Base-by-base conservation (phyloP, 2,329 filamentous ascomycete genomes). In the Neofusicoccum parvum region DNA sequence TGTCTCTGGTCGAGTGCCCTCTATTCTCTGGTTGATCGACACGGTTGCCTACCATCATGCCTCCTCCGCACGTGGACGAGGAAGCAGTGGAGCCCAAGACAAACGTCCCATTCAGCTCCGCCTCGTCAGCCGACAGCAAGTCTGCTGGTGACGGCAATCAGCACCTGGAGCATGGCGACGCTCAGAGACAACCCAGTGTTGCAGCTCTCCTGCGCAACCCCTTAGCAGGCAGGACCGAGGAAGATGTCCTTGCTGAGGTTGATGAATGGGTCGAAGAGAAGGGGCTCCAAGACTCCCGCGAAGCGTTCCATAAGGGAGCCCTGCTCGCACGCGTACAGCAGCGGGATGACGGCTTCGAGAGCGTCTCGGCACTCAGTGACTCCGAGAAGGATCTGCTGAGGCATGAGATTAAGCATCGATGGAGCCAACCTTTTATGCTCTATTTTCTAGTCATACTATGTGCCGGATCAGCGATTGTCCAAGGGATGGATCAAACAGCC, bases 281-380 rank as follows among this genome's bases (percentile, higher is more conserved):
- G 58, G 80, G 79, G 9, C 75, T 87, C 3, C 78, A 78, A 41
- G 79, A 84, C 23, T 76, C 84, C 20, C 71, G 83, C 11, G 81
- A 83, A 3, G 74, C 70, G 23, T 84, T 93, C 60, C 82, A 85
- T 56, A 90, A 89, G 71, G 91, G 90, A 36, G 91, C 91, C 3
- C 81, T 94, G 12, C 85, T 93, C 20, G 91, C 91, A 2, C 90
- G 92, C 73, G 87, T 89, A 69, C 90, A 90, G 0, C 83, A 85
- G 63, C 76, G 82, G 17, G 85, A 85, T 0, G 79, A 80, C 5
- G 81, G 82, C 36, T 91, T 85, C 73, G 88, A 91, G 65, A 80
- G 83, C 36, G 82, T 92, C 62, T 79, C 85, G 58, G 84, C 86
- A 10, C 82, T 94, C 1, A 79, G 82, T 64, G 83, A 88, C 15